These are phyloP conservation scores for Ustilago nuda DNA, from an alignment of 1,284 basidiomycete species.

Conservation along the genomic window DNA sequence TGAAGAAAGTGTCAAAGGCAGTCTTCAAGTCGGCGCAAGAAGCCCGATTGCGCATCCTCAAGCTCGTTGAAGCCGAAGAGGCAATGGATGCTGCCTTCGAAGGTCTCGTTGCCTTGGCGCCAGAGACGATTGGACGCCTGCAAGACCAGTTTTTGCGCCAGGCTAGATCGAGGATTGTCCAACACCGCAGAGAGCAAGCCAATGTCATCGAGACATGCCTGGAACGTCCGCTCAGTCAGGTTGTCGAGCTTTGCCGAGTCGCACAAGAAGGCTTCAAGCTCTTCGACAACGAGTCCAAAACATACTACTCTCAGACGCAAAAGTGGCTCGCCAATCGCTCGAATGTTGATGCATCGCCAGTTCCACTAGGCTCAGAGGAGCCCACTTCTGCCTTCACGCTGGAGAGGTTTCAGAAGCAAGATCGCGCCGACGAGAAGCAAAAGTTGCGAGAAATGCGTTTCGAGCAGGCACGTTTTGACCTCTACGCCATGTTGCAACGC, in stretches of 20 bases:
- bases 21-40: conserved; percentile 44
- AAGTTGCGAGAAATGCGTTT: conserved; percentile 54
- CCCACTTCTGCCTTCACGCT: conserved; percentile 1
- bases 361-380: conserved; percentile 5
- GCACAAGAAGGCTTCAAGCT: conserved; percentile 45
- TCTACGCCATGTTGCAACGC: conserved; percentile 24
- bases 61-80: conserved; percentile 40
- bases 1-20: conserved; percentile 49
- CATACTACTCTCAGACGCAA: conserved; percentile 61
- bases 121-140: conserved; percentile 40
- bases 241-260: conserved; percentile 48
- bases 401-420: conserved; percentile 35
- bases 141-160: conserved; percentile 17
- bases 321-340: conserved; percentile 57
- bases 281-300: conserved; percentile 57
- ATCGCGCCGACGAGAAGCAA: conserved; percentile 58
- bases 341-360: neutral
- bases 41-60: conserved; percentile 20
- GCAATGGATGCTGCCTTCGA: conserved; percentile 43
- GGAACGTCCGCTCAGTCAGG: conserved; percentile 43
- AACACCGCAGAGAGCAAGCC: conserved; percentile 29
- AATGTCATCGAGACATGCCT: conserved; percentile 36
- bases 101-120: conserved; percentile 29
- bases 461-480: conserved; percentile 50
- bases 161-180: conserved; percentile 20